Conservation (phyloP, 2,329 filamentous ascomycete species). For the Scolecobasidium constrictum region DNA sequence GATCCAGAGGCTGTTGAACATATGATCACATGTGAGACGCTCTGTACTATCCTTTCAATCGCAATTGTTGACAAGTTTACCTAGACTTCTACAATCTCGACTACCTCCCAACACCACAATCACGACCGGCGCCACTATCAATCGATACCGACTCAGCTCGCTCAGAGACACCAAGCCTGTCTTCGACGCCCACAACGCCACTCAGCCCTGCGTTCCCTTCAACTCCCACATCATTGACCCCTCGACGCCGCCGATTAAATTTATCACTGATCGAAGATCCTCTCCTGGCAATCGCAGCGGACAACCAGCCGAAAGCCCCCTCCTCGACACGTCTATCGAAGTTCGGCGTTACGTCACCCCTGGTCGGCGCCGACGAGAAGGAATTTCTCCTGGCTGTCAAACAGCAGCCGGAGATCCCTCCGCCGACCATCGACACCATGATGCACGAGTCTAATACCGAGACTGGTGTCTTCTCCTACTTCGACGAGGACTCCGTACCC, state of each 20-base stretch:
- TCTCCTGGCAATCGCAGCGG: conserved; percentile 19
- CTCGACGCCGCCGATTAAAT: conserved; percentile 18
- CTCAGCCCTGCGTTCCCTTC: conserved; percentile 9
- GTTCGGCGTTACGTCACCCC: neutral
- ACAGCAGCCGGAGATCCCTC: neutral
- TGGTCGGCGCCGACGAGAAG: neutral
- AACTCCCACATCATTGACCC: conserved; percentile 10
- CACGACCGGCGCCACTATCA: conserved; percentile 12
- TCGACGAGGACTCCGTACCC: conserved; percentile 16
- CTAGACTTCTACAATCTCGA: conserved; percentile 32
- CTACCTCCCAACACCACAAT: conserved; percentile 19
- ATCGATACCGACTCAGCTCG: no score
- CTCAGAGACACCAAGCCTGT: conserved; percentile 13
- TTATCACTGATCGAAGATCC: conserved; percentile 25
- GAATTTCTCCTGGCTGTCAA: neutral
- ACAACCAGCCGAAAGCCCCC: neutral
- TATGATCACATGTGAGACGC: conserved; percentile 28
- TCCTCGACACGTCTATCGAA: neutral
- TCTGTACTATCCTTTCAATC: neutral
- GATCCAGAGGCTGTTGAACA: conserved; percentile 29
- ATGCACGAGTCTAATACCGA: conserved; percentile 14
- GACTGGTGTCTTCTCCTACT: conserved; percentile 9
- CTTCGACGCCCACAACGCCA: conserved; percentile 18
- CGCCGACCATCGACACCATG: conserved; percentile 20
- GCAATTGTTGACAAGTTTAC: no score